Conservation (phyloP, 2,329 filamentous ascomycete genomes). For the Fusarium xyrophilum region DNA sequence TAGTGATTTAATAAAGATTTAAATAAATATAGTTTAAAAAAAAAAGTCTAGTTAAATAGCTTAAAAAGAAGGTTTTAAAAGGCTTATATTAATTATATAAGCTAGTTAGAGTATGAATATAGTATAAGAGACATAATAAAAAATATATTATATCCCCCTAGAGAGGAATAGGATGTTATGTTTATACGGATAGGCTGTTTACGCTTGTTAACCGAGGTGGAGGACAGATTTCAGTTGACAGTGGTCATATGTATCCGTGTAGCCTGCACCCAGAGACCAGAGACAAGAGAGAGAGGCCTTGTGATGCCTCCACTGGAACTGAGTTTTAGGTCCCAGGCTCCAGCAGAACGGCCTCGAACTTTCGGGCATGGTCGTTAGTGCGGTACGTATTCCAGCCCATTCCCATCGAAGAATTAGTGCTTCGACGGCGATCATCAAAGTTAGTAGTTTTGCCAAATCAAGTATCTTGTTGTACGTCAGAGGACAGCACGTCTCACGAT, state of each 20-base stretch:
- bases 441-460: neutral
- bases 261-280: neutral
- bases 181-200: neutral
- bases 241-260: conserved; percentile 3
- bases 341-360: neutral
- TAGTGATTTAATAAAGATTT: no score
- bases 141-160: no score
- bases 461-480: neutral
- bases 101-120: no score
- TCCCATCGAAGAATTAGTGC: neutral
- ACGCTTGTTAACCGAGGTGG: neutral
- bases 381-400: neutral
- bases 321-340: conserved; percentile 16
- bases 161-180: no score
- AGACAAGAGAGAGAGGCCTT: conserved; percentile 1
- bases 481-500: neutral
- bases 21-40: no score
- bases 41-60: no score
- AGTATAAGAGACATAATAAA: no score
- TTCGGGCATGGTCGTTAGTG: neutral
- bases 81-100: no score
- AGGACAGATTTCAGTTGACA: conserved; percentile 22
- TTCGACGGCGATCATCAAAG: neutral
- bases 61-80: no score
- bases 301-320: conserved; percentile 10